Evolutionary conservation across 2,329 filamentous ascomycete species (phyloP).

Genomic region (Rutstroemia sp.): DNA sequence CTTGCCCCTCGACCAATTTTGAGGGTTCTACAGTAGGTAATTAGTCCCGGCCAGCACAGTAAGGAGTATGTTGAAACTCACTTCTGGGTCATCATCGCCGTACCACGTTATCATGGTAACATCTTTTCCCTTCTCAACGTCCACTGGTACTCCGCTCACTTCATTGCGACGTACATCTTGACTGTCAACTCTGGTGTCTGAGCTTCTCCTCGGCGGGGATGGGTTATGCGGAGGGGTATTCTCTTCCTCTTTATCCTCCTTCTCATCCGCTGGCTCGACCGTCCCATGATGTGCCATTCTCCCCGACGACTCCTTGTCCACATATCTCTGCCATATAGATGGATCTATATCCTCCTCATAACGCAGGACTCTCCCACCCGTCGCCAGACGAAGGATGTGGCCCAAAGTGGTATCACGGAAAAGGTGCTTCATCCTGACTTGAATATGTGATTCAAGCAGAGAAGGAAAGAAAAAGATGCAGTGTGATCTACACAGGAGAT

Average conservation of each 20-base stretch:
- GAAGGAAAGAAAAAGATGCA: not conserved
- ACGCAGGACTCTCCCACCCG: not conserved
- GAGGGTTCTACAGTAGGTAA: slow-evolving; percentile 41
- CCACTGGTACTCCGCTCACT: not conserved
- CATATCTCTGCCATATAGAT: not conserved
- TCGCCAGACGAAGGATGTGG: not conserved
- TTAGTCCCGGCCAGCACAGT: not conserved
- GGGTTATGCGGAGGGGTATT: not conserved
- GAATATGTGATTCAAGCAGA: not conserved
- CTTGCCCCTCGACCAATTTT: slow-evolving; percentile 42
- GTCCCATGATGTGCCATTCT: not conserved
- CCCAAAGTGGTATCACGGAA: slow-evolving; percentile 2
- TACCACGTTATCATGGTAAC: slow-evolving; percentile 44
- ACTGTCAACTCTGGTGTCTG: not conserved
- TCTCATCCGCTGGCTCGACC: not conserved
- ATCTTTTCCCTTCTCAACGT: slow-evolving; percentile 37
- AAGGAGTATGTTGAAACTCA: slow-evolving; percentile 11
- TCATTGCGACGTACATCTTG: not conserved
- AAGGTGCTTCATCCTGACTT: not conserved
- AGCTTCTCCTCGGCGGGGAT: not conserved
- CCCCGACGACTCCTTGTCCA: not conserved
- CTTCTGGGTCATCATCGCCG: slow-evolving; percentile 39
- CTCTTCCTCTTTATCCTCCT: not conserved
- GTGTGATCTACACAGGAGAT: not conserved
- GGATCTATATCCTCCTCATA: not conserved